Evolutionary conservation across 768 basidiomycete genomes (phyloP).

Genomic region (Filobasidium floriforme): DNA sequence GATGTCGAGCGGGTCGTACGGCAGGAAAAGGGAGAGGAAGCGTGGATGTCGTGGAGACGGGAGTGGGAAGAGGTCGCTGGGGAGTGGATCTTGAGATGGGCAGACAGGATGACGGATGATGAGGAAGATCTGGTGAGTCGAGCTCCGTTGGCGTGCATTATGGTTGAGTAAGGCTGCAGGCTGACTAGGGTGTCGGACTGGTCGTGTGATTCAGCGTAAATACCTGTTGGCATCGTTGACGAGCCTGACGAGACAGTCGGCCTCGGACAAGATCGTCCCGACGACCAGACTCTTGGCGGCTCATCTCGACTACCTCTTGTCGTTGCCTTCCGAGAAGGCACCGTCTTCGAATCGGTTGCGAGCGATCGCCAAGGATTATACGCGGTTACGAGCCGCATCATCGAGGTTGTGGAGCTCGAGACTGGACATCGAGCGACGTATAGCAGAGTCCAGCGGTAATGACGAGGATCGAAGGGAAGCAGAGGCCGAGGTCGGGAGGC

Average conservation of each 20-base stretch:
- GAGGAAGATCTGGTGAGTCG: conserved; percentile 41
- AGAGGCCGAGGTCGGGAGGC: background rate
- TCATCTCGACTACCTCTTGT: conserved; percentile 26
- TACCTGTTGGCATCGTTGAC: conserved; percentile 49
- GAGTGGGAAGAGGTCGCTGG: conserved; percentile 46
- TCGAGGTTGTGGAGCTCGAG: conserved; percentile 57
- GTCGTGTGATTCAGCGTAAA: conserved; percentile 47
- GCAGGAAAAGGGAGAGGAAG: conserved; percentile 22
- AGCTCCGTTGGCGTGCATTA: background rate
- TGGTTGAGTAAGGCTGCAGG: conserved; percentile 38
- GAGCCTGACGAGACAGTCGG: conserved; percentile 30
- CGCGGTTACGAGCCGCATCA: conserved; percentile 42
- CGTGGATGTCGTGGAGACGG: conserved; percentile 48
- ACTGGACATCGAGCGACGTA: conserved; percentile 48
- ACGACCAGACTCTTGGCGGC: conserved; percentile 31
- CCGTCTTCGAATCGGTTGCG: conserved; percentile 55
- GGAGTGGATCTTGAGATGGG: conserved; percentile 53
- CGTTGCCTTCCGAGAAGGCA: conserved; percentile 46
- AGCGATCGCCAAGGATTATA: conserved; percentile 39
- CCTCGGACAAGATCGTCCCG: conserved; percentile 18
- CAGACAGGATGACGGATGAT: conserved; percentile 42
- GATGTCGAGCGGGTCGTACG: conserved; percentile 48
- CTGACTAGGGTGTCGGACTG: background rate
- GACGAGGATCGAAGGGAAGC: background rate
- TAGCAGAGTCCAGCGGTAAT: conserved; percentile 11